phyloP scores from a whole-genome alignment of 345 rosid genomes.

The Laguncularia racemosa region DNA sequence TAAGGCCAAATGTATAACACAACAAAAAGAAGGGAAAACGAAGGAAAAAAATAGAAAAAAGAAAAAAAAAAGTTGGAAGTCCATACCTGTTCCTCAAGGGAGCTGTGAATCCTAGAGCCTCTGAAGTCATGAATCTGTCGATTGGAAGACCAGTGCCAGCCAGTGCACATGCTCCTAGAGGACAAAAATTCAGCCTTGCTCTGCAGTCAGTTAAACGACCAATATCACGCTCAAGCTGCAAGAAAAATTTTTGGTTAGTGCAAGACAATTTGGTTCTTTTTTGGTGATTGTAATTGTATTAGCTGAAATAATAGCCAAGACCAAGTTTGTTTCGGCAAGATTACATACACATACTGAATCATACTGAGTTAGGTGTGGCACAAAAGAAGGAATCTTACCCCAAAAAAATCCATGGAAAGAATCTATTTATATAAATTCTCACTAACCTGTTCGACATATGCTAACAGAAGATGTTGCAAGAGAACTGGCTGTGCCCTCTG shows the following conservation, averaged over 20 bases:
- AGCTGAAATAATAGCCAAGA: too few relatives aligned
- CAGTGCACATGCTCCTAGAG: constrained; percentile 95
- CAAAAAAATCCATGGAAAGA: too few relatives aligned
- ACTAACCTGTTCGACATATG: constrained; percentile 84
- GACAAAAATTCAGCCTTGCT: constrained; percentile 69
- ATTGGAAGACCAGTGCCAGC: constrained; percentile 96
- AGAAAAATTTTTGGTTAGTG: constrained; percentile 9
- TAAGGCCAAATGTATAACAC: neutral
- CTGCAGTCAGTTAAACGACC: constrained; percentile 76
- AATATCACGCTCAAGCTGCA: constrained; percentile 92
- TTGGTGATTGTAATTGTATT: too few relatives aligned
- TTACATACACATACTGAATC: too few relatives aligned
- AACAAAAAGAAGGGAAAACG: too few relatives aligned
- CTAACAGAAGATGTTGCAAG: constrained; percentile 74
- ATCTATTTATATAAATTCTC: too few relatives aligned
- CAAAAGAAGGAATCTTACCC: too few relatives aligned
- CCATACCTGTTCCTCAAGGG: constrained; percentile 91
- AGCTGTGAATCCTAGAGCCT: constrained; percentile 65
- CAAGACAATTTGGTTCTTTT: neutral
- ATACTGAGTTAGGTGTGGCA: too few relatives aligned
- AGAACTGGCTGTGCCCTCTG: constrained; percentile 94
- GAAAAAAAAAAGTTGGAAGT: neutral
- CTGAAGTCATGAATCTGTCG: constrained; percentile 79
- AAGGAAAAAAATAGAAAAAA: too few relatives aligned
- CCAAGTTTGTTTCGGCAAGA: too few relatives aligned